Evolutionary conservation across 805 yeast genomes (phyloP), one percentile per base, ranked within the genome.

Genomic region (Candida michaelii): DNA sequence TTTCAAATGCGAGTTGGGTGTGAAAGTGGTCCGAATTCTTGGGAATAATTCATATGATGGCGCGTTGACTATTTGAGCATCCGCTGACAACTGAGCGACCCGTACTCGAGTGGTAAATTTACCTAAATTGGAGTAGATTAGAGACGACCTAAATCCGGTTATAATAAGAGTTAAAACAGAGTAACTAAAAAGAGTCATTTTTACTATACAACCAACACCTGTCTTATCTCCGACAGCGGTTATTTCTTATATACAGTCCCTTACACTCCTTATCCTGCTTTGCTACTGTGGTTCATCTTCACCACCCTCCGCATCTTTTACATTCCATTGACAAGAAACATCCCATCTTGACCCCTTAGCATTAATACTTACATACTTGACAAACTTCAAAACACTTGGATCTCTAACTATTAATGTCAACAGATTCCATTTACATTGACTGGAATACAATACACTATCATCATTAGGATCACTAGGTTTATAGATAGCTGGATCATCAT

Each of bases 301-400:
- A 10, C 66, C 76, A 0, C 65, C 75, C 2, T 65, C 73, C 5
- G 57, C 70, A 19, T 68, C 69, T 47, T 71, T 76, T 21, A 87
- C 83, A 51, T 79, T 82, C 93, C 96, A 91, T 54, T 83, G 85
- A 43, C 84, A 80, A 25, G 74, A 72, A 30, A 93, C 69, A 58
- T 93, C 99, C 96, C 96, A 93, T 58, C 99, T 74, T 30, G 93
- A 82, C 1, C 97, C 96, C 46, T 82, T 81, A 5, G 98, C 97
- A 48, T 79, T 79, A 62, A 79, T 79, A 56, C 96, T 86, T 14
- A 91, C 91, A 54, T 93, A 93, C 60, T 93, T 93, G 53, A 93
- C 82, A 63, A 93, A 93, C 61, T 90, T 85, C 65, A 95, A 69
- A n/a, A 91, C 90, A 37, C 82, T 77, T 7, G 85, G 80, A 58